Evolutionary conservation across 257 asterid genomes (phyloP), one percentile per base, ranked within the genome.

Genomic region (Vinca minor): DNA sequence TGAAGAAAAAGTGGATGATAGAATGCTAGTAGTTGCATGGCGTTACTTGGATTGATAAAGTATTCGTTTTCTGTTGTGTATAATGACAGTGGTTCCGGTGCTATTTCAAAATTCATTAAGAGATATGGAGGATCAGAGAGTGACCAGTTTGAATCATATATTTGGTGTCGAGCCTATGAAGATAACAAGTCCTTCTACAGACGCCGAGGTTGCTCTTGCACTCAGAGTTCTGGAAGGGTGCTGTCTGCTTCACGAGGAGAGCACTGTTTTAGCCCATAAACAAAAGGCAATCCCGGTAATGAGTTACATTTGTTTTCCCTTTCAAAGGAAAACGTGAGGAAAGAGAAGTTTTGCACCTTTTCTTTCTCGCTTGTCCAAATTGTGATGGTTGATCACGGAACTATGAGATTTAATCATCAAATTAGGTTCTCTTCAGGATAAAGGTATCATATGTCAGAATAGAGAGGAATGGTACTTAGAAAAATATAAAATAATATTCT

Each of bases 141-240:
- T 89, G 57, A 74, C 80, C 4, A 68, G 83, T 71, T 80, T 92
- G 82, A 69, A 79, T 61, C 95, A 92, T 73, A 81, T 92, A 77
- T 87, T 89, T 56, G 79, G 95, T 4, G 94, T 87, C 46, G 87
- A 89, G 53, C 91, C 96, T 38, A 70, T 85, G 83, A 79, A 79
- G 74, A 82, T 92, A 69, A 81, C 73, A 26, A 85, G 95, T 63
- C 95, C 96, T 42, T 74, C 96, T 10, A 89, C 89, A 29, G 98
- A 92, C 78, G 85, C 86, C 67, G 98, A 92, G 79, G 95, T 85
- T 55, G 87, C 94, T 63, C 84, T 92, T 68, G 98, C 98, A 10
- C 84, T 92, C 44, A 78, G 96, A 80, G 96, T 92, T 75, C 83
- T 92, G 71, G 98, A 92, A 81, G 98, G 96, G 23, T 87, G 98